Evolutionary conservation across 179 eudicot species (phyloP), one percentile per base, ranked within the genome.

Genomic region (Dionaea muscipula): DNA sequence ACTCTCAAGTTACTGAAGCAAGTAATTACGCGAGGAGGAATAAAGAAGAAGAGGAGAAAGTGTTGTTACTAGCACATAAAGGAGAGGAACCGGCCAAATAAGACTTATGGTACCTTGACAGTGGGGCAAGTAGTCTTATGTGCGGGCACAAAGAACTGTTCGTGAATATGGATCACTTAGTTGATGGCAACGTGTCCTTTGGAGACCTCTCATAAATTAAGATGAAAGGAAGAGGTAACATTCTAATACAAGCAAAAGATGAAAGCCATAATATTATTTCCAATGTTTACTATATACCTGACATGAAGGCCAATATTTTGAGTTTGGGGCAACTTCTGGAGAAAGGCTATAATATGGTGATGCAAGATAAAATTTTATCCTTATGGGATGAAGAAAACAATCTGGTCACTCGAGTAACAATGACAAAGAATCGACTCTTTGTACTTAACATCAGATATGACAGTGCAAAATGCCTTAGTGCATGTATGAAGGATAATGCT

Each of bases 61-160:
- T n/a, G n/a, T n/a, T n/a, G n/a, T n/a, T n/a, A n/a, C n/a, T n/a
- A n/a, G n/a, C n/a, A n/a, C n/a, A n/a, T n/a, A n/a, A n/a, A n/a
- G n/a, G n/a, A n/a, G n/a, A n/a, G n/a, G n/a, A n/a, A n/a, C n/a
- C n/a, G n/a, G n/a, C n/a, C n/a, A n/a, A n/a, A n/a, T n/a, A n/a
- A n/a, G n/a, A n/a, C n/a, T n/a, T n/a, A n/a, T 47, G 51, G 51
- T 17, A 17, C 24, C 25, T 47, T 47, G 51, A 48, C 17, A 48
- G 1, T 1, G 53, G 53, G 2, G 27, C 31, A 9, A 48, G 16
- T 15, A 48, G 22, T 24, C 50, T 17, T 19, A 46, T 46, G 50
- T 17, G 10, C 20, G 25, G 50, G 20, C 9, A 21, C 6, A 23
- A 16, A 48, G 17, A 16, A 1, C 21, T 13, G 3, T 48, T 48